phyloP scores from a whole-genome alignment of 441 rosid genomes.

The Metrosideros polymorpha region DNA sequence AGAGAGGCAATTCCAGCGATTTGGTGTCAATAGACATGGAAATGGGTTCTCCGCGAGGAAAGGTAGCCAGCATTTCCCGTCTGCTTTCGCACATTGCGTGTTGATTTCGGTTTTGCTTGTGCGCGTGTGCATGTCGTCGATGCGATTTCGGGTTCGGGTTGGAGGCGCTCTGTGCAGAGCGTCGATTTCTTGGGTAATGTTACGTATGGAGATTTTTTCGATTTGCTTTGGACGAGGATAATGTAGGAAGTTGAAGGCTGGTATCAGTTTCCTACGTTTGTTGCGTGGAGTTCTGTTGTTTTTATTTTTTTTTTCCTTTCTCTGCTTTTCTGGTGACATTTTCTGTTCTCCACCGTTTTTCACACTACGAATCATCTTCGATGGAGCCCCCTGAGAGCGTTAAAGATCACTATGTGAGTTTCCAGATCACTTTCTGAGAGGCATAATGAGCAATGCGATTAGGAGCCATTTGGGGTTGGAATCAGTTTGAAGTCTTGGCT shows the following conservation, averaged over 20 bases:
- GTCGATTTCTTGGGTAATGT: not conserved
- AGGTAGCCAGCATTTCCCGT: constrained; percentile 12
- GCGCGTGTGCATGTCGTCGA: not conserved
- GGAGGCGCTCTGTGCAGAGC: not conserved
- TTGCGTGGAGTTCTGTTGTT: not conserved
- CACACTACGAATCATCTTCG: not conserved
- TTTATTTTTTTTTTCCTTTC: no score
- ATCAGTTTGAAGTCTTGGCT: not conserved
- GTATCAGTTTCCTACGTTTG: not conserved
- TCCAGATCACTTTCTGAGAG: not conserved
- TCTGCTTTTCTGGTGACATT: not conserved
- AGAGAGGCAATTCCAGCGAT: constrained; percentile 21
- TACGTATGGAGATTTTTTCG: not conserved
- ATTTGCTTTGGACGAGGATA: not conserved
- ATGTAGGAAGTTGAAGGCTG: not conserved
- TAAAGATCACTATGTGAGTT: not conserved
- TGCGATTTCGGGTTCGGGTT: not conserved
- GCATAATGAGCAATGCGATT: not conserved
- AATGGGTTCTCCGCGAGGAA: constrained; percentile 5
- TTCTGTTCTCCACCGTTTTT: not conserved
- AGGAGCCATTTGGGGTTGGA: not conserved
- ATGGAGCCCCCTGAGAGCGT: not conserved
- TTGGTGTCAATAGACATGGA: constrained; percentile 20
- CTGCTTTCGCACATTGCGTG: no score
- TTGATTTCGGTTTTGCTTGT: not conserved